Evolutionary conservation across 495 filamentous ascomycete species (phyloP).

Genomic region (Polyplosphaeria fusca): DNA sequence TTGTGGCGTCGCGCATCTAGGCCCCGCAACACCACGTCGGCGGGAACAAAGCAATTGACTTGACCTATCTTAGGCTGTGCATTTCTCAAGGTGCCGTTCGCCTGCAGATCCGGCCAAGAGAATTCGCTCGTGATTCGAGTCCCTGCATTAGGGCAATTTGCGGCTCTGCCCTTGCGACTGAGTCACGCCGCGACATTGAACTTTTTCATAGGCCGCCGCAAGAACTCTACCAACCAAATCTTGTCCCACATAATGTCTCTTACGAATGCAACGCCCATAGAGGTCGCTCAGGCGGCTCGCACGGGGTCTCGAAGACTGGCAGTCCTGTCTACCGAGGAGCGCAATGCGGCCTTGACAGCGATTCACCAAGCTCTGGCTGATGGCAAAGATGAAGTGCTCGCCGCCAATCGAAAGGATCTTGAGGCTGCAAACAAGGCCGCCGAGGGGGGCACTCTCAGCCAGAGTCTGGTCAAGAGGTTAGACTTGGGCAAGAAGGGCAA

Average conservation of each 20-base stretch:
- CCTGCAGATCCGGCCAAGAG: too few species aligned
- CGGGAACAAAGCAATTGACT: too few species aligned
- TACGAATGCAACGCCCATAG: slow-evolving; percentile 43
- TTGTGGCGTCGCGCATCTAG: too few species aligned
- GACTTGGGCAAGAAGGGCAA: slow-evolving; percentile 83
- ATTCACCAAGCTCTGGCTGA: slow-evolving; percentile 69
- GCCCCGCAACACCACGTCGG: too few species aligned
- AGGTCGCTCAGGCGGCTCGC: slow-evolving; percentile 41
- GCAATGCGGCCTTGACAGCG: slow-evolving; percentile 79
- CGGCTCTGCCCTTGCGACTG: too few species aligned
- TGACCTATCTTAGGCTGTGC: too few species aligned
- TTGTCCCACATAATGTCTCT: slow-evolving; percentile 41
- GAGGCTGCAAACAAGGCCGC: slow-evolving; percentile 68
- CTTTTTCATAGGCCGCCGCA: not conserved
- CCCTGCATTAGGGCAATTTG: too few species aligned
- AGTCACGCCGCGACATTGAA: slow-evolving; percentile 25
- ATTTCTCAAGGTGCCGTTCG: too few species aligned
- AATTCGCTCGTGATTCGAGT: too few species aligned
- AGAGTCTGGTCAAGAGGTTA: slow-evolving; percentile 85
- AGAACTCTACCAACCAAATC: slow-evolving; percentile 11
- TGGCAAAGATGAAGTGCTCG: slow-evolving; percentile 70
- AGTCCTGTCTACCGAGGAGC: slow-evolving; percentile 42
- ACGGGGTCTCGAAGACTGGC: slow-evolving; percentile 41
- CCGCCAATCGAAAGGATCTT: slow-evolving; percentile 81
- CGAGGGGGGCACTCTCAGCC: slow-evolving; percentile 68